phyloP scores from a whole-genome alignment of 1,139 yeast genomes.

The Yamadazyma friedrichii region DNA sequence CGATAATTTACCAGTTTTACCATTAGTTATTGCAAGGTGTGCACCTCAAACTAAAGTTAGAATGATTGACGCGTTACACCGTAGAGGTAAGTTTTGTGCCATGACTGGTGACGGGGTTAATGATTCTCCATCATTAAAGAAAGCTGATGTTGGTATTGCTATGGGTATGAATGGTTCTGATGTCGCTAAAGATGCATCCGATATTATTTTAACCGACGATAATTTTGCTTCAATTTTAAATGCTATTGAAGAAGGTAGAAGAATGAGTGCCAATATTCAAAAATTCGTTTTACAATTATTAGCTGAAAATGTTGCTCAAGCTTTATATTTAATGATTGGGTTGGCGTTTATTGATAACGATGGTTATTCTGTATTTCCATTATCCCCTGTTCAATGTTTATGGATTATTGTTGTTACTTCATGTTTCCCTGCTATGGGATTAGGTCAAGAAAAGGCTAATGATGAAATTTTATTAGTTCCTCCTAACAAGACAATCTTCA shows the following conservation, averaged over 20 bases:
- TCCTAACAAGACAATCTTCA: constrained; percentile 31
- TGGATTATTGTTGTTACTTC: constrained; percentile 39
- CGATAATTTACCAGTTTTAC: constrained; percentile 34
- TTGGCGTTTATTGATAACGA: constrained; percentile 31
- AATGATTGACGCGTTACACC: constrained; percentile 51
- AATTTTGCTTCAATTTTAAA: constrained; percentile 52
- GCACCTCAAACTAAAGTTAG: constrained; percentile 54
- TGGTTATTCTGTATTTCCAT: constrained; percentile 35
- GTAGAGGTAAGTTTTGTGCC: constrained; percentile 39
- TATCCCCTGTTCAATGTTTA: constrained; percentile 36
- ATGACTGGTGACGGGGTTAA: constrained; percentile 44
- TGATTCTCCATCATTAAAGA: constrained; percentile 37
- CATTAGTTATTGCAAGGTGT: constrained; percentile 47
- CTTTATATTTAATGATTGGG: constrained; percentile 38
- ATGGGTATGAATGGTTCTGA: constrained; percentile 51
- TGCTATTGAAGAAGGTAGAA: constrained; percentile 51
- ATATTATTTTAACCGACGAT: constrained; percentile 52
- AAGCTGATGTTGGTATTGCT: constrained; percentile 42
- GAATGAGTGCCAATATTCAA: constrained; percentile 47
- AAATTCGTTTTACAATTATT: constrained; percentile 48
- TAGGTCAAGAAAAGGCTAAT: constrained; percentile 34
- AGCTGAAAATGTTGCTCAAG: constrained; percentile 52
- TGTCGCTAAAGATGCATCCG: constrained; percentile 60
- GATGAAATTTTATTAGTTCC: constrained; percentile 31
- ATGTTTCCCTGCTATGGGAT: constrained; percentile 42